Conservation (phyloP, 1,284 basidiomycete species). For the Porphyrellus sp. region DNA sequence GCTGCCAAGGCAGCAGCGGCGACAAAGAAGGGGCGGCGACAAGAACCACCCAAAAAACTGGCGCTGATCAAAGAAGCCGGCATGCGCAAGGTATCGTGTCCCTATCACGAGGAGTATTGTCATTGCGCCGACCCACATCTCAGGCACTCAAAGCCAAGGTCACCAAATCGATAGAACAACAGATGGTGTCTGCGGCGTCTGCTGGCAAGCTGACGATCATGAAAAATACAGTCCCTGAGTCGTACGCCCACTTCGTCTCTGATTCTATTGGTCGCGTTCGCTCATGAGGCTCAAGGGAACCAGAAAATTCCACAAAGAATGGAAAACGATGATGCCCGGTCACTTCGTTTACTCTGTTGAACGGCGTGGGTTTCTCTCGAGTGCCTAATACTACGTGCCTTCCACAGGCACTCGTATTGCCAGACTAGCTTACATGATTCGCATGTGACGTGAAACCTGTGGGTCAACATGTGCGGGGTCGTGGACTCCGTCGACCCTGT, state of each 20-base stretch:
- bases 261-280: neutral
- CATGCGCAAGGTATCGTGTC: constrained; percentile 56
- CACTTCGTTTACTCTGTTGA: constrained; percentile 1
- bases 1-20: constrained; percentile 60
- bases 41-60: constrained; percentile 71
- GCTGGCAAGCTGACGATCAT: constrained; percentile 85
- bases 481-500: neutral
- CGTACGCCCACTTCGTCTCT: constrained; percentile 30
- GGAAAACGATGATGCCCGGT: constrained; percentile 19
- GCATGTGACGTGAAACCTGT: constrained; percentile 1
- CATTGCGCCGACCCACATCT: constrained; percentile 2
- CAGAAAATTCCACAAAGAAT: constrained; percentile 16
- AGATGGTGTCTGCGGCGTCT: constrained; percentile 86
- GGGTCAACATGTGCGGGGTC: neutral
- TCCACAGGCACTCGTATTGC: constrained; percentile 3
- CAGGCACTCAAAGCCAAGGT: constrained; percentile 85
- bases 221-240: constrained; percentile 56
- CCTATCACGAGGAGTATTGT: neutral
- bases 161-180: constrained; percentile 83
- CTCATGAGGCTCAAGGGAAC: constrained; percentile 23
- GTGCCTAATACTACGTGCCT: neutral
- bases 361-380: constrained; percentile 2
- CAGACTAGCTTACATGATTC: constrained; percentile 3
- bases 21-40: constrained; percentile 69
- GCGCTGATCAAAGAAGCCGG: constrained; percentile 63